Evolutionary conservation across 371 early-diverging fungal genomes (phyloP).

Genomic region (Mucor racemosus): DNA sequence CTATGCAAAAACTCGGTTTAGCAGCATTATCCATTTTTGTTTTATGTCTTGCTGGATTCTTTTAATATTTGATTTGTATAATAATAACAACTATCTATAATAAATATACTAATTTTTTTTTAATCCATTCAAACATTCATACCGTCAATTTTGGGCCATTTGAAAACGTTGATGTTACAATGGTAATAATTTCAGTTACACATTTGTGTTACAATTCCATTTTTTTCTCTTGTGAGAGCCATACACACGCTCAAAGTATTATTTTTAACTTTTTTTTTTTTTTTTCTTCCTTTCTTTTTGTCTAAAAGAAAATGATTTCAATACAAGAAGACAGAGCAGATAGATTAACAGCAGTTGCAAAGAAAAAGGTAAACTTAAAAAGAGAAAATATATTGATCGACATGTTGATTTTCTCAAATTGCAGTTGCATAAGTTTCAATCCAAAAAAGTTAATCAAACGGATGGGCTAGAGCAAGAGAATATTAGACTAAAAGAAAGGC

Average conservation of each 20-base stretch:
- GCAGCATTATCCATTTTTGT: conserved; percentile 2
- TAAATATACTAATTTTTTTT: not conserved
- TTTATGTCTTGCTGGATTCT: not conserved
- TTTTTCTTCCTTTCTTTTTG: not conserved
- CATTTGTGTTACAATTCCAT: not conserved
- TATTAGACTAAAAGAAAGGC: conserved; percentile 18
- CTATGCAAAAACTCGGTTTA: conserved; percentile 8
- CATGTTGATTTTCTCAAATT: not conserved
- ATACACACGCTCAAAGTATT: not conserved
- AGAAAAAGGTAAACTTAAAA: conserved; percentile 14
- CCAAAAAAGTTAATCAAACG: conserved; percentile 23
- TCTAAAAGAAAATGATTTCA: conserved; percentile 8
- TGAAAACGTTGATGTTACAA: not conserved
- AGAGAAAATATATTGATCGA: not conserved
- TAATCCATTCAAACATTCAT: no score
- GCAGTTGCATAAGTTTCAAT: conserved; percentile 23
- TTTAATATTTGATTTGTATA: not conserved
- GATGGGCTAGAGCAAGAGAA: conserved; percentile 23
- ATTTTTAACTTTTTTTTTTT: conserved; percentile 6
- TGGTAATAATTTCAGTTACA: conserved; percentile 3
- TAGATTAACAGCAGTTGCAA: conserved; percentile 13
- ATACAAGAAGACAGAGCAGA: conserved; percentile 15
- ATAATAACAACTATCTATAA: not conserved
- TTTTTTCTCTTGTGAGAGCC: not conserved
- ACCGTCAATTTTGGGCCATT: no score